phyloP scores from a whole-genome alignment of 148 eudicot species.

The Amaranthus palmeri region DNA sequence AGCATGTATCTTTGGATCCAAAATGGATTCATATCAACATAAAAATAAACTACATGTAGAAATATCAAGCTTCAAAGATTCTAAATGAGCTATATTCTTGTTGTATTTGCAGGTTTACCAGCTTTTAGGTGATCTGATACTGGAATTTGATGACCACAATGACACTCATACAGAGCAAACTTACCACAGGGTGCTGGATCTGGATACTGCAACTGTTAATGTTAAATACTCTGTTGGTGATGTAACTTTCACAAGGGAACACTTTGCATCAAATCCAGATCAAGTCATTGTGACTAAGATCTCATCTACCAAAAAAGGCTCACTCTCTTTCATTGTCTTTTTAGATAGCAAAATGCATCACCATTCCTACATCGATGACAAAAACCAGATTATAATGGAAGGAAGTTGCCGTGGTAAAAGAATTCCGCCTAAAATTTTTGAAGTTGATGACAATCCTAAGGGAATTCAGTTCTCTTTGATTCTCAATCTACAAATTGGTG shows the following conservation, averaged over 20 bases:
- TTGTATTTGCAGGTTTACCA: slow-evolving; percentile 59
- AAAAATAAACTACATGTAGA: not conserved
- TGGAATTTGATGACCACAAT: slow-evolving; percentile 61
- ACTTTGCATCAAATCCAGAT: slow-evolving; percentile 79
- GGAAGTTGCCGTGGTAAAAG: slow-evolving; percentile 53
- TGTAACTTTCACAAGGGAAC: slow-evolving; percentile 58
- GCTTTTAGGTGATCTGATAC: slow-evolving; percentile 74
- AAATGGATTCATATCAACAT: not conserved
- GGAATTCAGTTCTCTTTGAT: slow-evolving; percentile 61
- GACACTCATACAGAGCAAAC: slow-evolving; percentile 36
- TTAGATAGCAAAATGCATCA: slow-evolving; percentile 65
- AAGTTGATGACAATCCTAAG: slow-evolving; percentile 32
- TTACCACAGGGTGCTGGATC: slow-evolving; percentile 65
- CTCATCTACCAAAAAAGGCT: slow-evolving; percentile 52
- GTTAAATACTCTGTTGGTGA: slow-evolving; percentile 59
- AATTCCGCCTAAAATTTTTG: slow-evolving; percentile 1
- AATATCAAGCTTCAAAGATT: not conserved
- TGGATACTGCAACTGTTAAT: slow-evolving; percentile 72
- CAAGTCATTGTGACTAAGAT: slow-evolving; percentile 71
- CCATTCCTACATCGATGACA: slow-evolving; percentile 42
- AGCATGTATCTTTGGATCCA: not conserved
- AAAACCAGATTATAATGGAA: slow-evolving; percentile 67
- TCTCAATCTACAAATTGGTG: slow-evolving; percentile 61
- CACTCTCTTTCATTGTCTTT: slow-evolving; percentile 60
- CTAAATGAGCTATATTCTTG: slow-evolving; percentile 5